Evolutionary conservation across 176 grass and related monocot genomes (phyloP).

Genomic region (Pontederia paniculata): DNA sequence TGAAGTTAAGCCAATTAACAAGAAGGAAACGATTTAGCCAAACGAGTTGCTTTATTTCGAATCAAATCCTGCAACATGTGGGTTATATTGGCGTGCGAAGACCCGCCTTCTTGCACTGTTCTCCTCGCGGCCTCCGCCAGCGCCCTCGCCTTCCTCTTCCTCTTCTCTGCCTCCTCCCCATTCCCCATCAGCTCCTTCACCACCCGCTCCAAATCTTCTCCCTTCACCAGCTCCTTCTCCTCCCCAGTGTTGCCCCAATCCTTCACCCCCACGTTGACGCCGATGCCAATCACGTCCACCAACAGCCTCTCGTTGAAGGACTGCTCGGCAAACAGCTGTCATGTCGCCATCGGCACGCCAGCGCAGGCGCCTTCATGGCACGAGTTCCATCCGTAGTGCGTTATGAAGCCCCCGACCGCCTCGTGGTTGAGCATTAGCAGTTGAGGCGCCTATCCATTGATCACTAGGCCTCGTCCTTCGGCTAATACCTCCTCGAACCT

Average conservation of each 20-base stretch:
- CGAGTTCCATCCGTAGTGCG: constrained; percentile 41
- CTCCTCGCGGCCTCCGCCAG: constrained; percentile 1
- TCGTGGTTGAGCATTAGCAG: constrained; percentile 23
- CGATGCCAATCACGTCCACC: constrained; percentile 15
- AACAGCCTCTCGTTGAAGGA: constrained; percentile 32
- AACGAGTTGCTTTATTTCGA: neutral
- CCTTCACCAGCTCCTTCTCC: neutral
- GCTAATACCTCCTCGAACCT: neutral
- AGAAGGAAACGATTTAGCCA: too few species aligned
- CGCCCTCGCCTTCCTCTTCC: constrained; percentile 1
- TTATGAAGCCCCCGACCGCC: constrained; percentile 17
- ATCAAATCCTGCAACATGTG: neutral
- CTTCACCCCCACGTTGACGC: neutral
- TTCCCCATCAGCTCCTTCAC: neutral
- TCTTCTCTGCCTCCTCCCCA: constrained; percentile 5
- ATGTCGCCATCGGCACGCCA: constrained; percentile 25
- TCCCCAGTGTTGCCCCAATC: neutral
- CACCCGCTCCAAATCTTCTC: neutral
- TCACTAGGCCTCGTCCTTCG: neutral
- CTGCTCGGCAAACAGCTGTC: constrained; percentile 22
- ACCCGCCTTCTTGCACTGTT: neutral
- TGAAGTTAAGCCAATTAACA: too few species aligned
- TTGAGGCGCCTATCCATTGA: constrained; percentile 30
- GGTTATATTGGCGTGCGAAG: neutral
- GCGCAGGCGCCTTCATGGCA: constrained; percentile 9